These are phyloP conservation scores for Antrodiella citrinella DNA, from an alignment of 768 basidiomycete species.

Conservation along the genomic window DNA sequence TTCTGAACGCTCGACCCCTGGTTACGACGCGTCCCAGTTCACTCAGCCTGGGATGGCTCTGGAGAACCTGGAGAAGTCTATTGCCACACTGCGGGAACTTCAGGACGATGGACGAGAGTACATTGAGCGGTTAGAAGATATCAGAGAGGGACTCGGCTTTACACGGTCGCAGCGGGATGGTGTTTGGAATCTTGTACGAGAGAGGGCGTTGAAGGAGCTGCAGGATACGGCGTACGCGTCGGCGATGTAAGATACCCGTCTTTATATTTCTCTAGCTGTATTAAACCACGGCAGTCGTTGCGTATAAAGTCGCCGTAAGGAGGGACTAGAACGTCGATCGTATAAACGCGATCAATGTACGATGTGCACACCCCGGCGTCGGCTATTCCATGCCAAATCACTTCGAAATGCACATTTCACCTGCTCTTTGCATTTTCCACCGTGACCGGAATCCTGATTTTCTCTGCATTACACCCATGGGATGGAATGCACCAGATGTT, in stretches of 20 bases:
- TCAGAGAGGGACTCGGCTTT: constrained; percentile 73
- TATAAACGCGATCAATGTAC: too few relatives aligned
- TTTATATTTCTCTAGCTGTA: not conserved
- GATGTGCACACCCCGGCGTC: too few relatives aligned
- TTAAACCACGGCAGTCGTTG: not conserved
- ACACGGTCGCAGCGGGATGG: constrained; percentile 61
- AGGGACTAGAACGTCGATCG: too few relatives aligned
- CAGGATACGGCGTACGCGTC: constrained; percentile 45
- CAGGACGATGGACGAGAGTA: constrained; percentile 86
- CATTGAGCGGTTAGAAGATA: constrained; percentile 76
- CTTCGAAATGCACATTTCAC: too few relatives aligned
- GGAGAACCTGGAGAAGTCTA: constrained; percentile 64
- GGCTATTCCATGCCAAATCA: too few relatives aligned
- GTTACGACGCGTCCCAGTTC: constrained; percentile 56
- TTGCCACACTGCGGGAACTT: constrained; percentile 67
- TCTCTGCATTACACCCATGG: too few relatives aligned
- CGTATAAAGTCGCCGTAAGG: not conserved
- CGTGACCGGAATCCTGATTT: too few relatives aligned
- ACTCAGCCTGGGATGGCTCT: constrained; percentile 57
- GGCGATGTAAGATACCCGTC: not conserved
- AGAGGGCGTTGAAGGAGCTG: constrained; percentile 66
- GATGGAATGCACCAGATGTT: too few relatives aligned
- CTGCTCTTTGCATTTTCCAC: too few relatives aligned
- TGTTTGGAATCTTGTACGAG: constrained; percentile 72
- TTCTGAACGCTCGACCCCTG: constrained; percentile 36